Conservation (phyloP, 805 yeast species). For the Ogataea paradorogensis region DNA sequence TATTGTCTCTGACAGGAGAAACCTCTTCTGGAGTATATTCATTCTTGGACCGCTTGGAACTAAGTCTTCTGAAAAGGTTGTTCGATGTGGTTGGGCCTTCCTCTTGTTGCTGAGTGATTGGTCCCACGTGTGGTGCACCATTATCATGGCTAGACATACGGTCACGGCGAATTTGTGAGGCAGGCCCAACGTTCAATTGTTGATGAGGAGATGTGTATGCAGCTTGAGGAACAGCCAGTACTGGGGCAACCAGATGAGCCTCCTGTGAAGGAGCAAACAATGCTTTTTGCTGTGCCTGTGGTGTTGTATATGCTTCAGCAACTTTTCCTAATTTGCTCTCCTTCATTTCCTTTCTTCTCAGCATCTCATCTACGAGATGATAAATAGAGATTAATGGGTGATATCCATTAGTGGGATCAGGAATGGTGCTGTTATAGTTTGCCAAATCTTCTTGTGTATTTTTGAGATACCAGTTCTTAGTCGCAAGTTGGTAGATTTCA, state of each 20-base stretch:
- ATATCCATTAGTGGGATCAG: constrained; percentile 82
- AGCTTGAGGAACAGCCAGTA: constrained; percentile 37
- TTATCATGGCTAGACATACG: constrained; percentile 13
- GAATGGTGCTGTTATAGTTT: constrained; percentile 30
- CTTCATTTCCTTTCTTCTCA: constrained; percentile 63
- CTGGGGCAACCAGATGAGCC: constrained; percentile 26
- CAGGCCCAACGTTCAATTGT: constrained; percentile 21
- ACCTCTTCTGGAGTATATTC: constrained; percentile 20
- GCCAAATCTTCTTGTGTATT: constrained; percentile 31
- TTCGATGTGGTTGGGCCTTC: constrained; percentile 18
- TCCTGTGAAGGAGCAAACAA: constrained; percentile 12
- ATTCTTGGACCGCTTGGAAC: constrained; percentile 27
- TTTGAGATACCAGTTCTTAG: constrained; percentile 57
- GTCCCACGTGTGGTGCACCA: constrained; percentile 13
- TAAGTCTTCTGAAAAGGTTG: constrained; percentile 34
- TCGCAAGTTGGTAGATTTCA: constrained; percentile 60
- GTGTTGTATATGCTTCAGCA: constrained; percentile 14
- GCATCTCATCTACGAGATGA: constrained; percentile 81
- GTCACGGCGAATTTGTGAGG: constrained; percentile 20
- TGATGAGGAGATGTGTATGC: constrained; percentile 41
- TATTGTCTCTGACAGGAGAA: constrained; percentile 15
- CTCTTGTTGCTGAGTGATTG: constrained; percentile 19
- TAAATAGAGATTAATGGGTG: constrained; percentile 89
- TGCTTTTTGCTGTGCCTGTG: constrained; percentile 16
- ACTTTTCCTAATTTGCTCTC: constrained; percentile 39